Base-by-base conservation (phyloP, 2,329 filamentous ascomycete genomes). In the Seiridium unicorne region DNA sequence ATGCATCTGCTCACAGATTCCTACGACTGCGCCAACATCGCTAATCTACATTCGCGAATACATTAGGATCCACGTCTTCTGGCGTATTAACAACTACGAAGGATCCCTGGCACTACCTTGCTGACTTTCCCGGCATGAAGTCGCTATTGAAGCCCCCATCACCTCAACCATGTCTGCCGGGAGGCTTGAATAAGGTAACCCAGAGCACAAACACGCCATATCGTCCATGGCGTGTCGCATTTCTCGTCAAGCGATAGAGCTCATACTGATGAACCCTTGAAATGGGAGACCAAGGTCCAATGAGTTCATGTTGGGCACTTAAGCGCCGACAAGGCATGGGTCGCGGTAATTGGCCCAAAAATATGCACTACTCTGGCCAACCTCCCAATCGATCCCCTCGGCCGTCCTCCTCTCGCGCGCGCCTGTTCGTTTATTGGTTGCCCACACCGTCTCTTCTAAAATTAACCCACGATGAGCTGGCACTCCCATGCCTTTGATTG, bases 241-340 rank as follows among this genome's bases (percentile, higher is more conserved):
- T 26, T 26, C 26, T 51, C 2, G 2, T 54, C 31, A 36, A 49
- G 4, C 9, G 40, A 11, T 26, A 26, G 8, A 13, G 35, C 36
- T 32, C 42, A 55, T 44, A 18, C 26, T 44, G 38, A 26, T 44
- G 35, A 13, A 31, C n/a, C 38, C 32, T 42, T 18, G 35, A 38
- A n/a, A 44, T 44, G 49, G 31, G 53, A 53, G 13, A 13, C 57
- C 8, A 40, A 36, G 10, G 44, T 44, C 58, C 58, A 60, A 60
- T 60, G 6, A 44, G 59, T 62, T 58, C 57, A 62, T 34, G 57
- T 60, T 67, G 61, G 62, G 61, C 63, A 64, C 62, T 61, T 73
- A 73, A 71, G 70, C 70, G 70, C 70, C 64, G 61, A 58, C 62
- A 63, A 64, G 63, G 61, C 61, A 63, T 40, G 42, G 66, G 61